Percentiles rank a stretch among this genome's conserved stretches.
These are phyloP conservation scores for Multifurca ochricompacta DNA, from an alignment of 768 basidiomycete species.

Conservation along the genomic window DNA sequence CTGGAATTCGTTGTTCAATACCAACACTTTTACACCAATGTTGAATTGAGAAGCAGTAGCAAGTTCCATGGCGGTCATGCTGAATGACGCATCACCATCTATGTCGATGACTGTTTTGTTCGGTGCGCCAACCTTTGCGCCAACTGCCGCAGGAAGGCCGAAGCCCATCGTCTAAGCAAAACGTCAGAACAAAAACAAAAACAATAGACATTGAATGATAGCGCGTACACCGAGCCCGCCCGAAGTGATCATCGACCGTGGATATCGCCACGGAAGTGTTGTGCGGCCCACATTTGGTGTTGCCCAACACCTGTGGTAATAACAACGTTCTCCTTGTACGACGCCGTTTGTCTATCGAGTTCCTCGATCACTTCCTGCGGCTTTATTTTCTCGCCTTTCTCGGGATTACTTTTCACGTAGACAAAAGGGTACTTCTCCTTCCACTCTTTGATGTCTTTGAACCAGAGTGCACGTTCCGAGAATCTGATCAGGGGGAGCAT, in stretches of 20 bases:
- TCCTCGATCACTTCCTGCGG: constrained; percentile 97
- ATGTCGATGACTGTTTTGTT: constrained; percentile 92
- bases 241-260: constrained; percentile 83
- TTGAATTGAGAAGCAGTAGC: constrained; percentile 84
- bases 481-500: constrained; percentile 73
- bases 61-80: constrained; percentile 99
- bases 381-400: constrained; percentile 68
- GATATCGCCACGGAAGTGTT: constrained; percentile 89
- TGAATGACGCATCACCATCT: constrained; percentile 97
- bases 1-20: constrained; percentile 96
- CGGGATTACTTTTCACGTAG: constrained; percentile 49
- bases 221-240: constrained; percentile 85
- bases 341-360: constrained; percentile 69
- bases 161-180: constrained; percentile 87
- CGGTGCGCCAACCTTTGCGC: constrained; percentile 94
- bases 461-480: constrained; percentile 70
- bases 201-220: background rate
- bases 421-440: constrained; percentile 89
- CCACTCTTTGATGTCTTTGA: constrained; percentile 73
- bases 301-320: constrained; percentile 95
- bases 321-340: constrained; percentile 80
- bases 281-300: constrained; percentile 99
- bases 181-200: background rate
- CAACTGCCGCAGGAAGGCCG: constrained; percentile 89
- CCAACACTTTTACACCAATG: constrained; percentile 91